A percentile compares a stretch with the other conserved stretches of the same genome.
Evolutionary conservation across 176 grass and related monocot genomes (phyloP).

Genomic region (Cenchrus fungigraminus): DNA sequence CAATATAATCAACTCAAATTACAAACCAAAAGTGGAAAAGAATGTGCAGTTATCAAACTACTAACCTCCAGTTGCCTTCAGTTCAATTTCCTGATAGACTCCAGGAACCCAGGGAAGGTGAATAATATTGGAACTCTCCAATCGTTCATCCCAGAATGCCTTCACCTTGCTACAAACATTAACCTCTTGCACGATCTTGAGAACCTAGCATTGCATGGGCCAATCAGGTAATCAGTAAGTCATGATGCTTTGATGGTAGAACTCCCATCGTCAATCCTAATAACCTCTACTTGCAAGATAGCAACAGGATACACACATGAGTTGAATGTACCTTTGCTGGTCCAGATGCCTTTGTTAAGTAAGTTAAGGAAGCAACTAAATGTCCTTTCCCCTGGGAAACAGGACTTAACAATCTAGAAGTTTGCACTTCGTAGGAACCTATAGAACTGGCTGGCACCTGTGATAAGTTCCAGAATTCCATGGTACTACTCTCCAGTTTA

Average conservation of each 20-base stretch:
- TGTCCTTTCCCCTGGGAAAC: constrained; percentile 74
- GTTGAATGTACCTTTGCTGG: constrained; percentile 62
- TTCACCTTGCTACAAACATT: constrained; percentile 93
- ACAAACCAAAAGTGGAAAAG: constrained; percentile 35
- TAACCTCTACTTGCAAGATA: constrained; percentile 13
- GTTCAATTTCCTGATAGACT: constrained; percentile 71
- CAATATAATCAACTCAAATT: constrained; percentile 42
- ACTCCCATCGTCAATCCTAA: neutral
- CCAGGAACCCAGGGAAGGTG: constrained; percentile 85
- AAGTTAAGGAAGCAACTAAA: constrained; percentile 68
- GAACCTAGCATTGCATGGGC: constrained; percentile 61
- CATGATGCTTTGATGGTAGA: constrained; percentile 2
- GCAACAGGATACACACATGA: constrained; percentile 6
- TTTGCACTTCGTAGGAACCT: constrained; percentile 46
- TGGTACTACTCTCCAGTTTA: constrained; percentile 72
- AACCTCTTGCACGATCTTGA: constrained; percentile 79
- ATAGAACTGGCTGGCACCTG: constrained; percentile 43
- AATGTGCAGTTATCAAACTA: constrained; percentile 43
- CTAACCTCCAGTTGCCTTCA: constrained; percentile 84
- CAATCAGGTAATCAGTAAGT: constrained; percentile 50
- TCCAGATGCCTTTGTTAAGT: constrained; percentile 55
- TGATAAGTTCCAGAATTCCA: constrained; percentile 75
- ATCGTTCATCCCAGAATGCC: constrained; percentile 62
- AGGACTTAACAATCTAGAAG: constrained; percentile 77
- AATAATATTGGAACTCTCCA: constrained; percentile 57